phyloP scores from a whole-genome alignment of 1,284 basidiomycete species.

The Cystobasidiaceae sp. region DNA sequence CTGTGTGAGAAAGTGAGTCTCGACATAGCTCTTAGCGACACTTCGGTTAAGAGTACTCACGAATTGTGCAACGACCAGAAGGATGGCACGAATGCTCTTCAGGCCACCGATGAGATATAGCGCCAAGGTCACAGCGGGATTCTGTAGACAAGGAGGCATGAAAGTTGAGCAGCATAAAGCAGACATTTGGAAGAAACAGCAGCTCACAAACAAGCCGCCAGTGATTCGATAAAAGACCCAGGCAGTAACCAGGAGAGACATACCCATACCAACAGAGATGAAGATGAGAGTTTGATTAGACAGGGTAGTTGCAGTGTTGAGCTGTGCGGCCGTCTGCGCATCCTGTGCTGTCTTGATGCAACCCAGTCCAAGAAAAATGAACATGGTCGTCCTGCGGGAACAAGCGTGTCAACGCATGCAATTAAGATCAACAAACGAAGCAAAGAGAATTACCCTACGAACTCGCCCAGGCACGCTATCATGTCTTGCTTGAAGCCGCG shows the following conservation, averaged over 20 bases:
- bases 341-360: constrained; percentile 32
- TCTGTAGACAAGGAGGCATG: background rate
- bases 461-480: constrained; percentile 34
- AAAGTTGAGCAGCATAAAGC: background rate
- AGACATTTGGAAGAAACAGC: background rate
- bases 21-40: background rate
- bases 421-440: no score
- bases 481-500: constrained; percentile 30
- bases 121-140: constrained; percentile 47
- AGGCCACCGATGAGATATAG: constrained; percentile 51
- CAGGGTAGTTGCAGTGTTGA: constrained; percentile 35
- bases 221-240: constrained; percentile 56
- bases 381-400: constrained; percentile 32
- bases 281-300: constrained; percentile 51
- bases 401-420: no score
- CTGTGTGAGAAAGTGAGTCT: background rate
- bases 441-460: no score
- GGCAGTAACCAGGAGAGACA: constrained; percentile 62
- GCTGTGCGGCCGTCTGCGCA: constrained; percentile 14
- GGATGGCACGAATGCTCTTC: constrained; percentile 46
- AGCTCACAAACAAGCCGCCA: constrained; percentile 45
- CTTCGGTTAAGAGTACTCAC: constrained; percentile 20
- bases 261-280: constrained; percentile 59
- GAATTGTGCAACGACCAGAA: constrained; percentile 49
- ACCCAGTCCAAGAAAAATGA: constrained; percentile 27